phyloP scores from a whole-genome alignment of 163 green algal genomes.

The Scenedesmus sp. region DNA sequence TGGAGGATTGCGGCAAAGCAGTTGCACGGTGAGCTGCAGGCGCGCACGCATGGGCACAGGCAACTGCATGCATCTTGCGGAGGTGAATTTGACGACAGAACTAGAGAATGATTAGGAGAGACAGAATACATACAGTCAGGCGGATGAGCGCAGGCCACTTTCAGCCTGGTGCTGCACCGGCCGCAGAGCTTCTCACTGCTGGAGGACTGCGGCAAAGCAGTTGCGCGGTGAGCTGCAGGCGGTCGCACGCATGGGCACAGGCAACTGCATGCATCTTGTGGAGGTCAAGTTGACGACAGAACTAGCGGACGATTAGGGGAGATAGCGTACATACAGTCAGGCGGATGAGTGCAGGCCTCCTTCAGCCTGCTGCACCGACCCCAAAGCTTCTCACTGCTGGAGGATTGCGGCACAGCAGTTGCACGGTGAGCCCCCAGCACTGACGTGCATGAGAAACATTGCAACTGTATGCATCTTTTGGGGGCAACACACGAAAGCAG shows the following conservation, averaged over 20 bases:
- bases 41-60: too few species aligned
- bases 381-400: conserved; percentile 45
- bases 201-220: conserved; percentile 10
- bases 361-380: conserved; percentile 43
- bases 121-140: background rate
- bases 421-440: background rate
- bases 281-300: too few species aligned
- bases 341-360: conserved; percentile 29
- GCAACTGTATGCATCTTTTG: too few species aligned
- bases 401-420: conserved; percentile 32
- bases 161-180: conserved; percentile 38
- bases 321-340: background rate
- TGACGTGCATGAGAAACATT: too few species aligned
- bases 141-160: conserved; percentile 34
- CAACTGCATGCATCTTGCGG: too few species aligned
- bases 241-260: too few species aligned
- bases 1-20: conserved; percentile 44
- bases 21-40: conserved; percentile 28
- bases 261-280: too few species aligned
- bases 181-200: conserved; percentile 47
- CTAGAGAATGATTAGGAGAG: too few species aligned
- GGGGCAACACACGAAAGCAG: too few species aligned
- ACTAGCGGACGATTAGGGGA: too few species aligned
- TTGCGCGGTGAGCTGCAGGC: background rate
- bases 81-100: too few species aligned